These are phyloP conservation scores for Eremochloa ophiuroides DNA, from an alignment of 176 grass and related monocot species.

Conservation along the genomic window DNA sequence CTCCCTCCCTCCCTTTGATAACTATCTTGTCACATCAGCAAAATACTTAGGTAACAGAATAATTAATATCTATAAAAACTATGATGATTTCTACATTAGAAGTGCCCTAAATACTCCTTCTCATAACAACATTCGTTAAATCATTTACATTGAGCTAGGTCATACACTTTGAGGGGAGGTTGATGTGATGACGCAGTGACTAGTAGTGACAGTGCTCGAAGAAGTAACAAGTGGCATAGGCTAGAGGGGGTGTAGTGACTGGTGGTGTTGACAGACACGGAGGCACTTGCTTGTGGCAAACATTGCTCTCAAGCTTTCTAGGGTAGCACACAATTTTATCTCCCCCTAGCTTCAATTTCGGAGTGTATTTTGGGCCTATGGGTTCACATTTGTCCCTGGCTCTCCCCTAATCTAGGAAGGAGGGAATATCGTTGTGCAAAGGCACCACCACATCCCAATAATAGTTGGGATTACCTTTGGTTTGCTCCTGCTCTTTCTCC, in stretches of 20 bases:
- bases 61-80: too few relatives aligned
- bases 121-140: too few relatives aligned
- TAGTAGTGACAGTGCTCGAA: background rate
- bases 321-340: background rate
- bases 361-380: background rate
- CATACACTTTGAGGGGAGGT: background rate
- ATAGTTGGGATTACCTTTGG: slow-evolving; percentile 9
- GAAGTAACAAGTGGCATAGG: background rate
- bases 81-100: too few relatives aligned
- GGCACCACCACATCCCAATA: background rate
- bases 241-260: background rate
- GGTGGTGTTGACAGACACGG: background rate
- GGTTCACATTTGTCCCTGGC: background rate
- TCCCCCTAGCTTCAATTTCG: background rate
- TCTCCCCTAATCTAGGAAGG: slow-evolving; percentile 1
- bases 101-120: too few relatives aligned
- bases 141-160: too few relatives aligned
- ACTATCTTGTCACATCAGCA: too few relatives aligned
- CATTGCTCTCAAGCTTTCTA: background rate
- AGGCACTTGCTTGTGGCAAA: background rate
- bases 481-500: background rate
- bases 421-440: background rate
- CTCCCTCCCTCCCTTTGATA: too few relatives aligned
- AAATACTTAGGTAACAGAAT: too few relatives aligned
- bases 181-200: too few relatives aligned